Percentiles rank a stretch among this genome's conserved stretches.
These are phyloP conservation scores for Torulaspora globosa DNA, from an alignment of 1,139 yeast species.

Conservation along the genomic window DNA sequence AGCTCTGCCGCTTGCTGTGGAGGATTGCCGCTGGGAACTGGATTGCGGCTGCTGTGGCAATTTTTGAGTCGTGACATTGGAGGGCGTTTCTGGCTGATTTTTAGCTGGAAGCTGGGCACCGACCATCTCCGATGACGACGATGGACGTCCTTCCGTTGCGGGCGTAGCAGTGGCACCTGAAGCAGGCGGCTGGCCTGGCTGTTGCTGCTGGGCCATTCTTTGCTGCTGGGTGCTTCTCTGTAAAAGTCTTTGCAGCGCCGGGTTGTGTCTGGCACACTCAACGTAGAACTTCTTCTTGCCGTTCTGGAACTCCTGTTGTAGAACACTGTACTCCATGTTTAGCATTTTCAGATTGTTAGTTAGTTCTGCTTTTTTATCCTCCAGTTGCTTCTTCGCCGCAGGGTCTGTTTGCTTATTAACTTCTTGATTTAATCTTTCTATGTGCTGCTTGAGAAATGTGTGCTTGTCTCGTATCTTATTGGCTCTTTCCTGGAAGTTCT, in stretches of 20 bases:
- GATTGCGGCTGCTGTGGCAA: conserved; percentile 12
- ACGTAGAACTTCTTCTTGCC: conserved; percentile 35
- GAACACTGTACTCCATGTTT: conserved; percentile 26
- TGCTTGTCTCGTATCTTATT: conserved; percentile 34
- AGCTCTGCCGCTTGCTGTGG: conserved; percentile 15
- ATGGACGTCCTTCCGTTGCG: conserved; percentile 13
- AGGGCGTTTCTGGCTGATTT: conserved; percentile 13
- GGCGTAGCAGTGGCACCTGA: conserved; percentile 18
- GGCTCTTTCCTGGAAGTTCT: conserved; percentile 36
- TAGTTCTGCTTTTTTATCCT: conserved; percentile 31
- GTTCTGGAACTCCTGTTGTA: conserved; percentile 33
- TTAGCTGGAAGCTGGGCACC: conserved; percentile 21
- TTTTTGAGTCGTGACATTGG: conserved; percentile 15
- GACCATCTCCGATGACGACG: conserved; percentile 23
- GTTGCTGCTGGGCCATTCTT: conserved; percentile 23
- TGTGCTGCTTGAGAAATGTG: conserved; percentile 32
- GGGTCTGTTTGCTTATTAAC: conserved; percentile 31
- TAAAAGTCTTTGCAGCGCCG: conserved; percentile 32
- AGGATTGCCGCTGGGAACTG: conserved; percentile 12
- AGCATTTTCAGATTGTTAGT: conserved; percentile 28
- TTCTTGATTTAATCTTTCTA: conserved; percentile 32
- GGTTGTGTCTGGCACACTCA: conserved; percentile 37
- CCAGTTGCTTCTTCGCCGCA: conserved; percentile 30
- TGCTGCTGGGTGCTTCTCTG: conserved; percentile 33
- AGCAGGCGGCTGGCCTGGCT: conserved; percentile 22